Evolutionary conservation across 2,329 filamentous ascomycete species (phyloP).

Genomic region (Fusarium proliferatum): DNA sequence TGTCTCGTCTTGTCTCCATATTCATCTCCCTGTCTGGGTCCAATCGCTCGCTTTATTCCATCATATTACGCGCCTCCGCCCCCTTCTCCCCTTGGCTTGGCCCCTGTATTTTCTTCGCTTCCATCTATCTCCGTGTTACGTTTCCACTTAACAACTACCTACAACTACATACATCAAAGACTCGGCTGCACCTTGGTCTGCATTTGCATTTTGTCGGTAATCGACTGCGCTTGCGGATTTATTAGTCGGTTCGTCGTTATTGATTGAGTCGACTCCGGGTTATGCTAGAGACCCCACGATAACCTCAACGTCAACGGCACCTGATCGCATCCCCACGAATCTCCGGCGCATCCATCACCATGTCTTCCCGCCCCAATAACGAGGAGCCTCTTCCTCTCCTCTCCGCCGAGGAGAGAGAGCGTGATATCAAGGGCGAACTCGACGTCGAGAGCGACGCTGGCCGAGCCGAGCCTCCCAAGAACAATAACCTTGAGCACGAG

Average conservation of each 20-base stretch:
- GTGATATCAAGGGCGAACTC: conserved; percentile 45
- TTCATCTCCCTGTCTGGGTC: conserved; percentile 26
- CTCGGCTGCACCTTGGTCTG: conserved; percentile 20
- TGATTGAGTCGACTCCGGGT: conserved; percentile 3
- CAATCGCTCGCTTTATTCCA: conserved; percentile 37
- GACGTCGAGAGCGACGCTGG: conserved; percentile 50
- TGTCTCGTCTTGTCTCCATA: conserved; percentile 24
- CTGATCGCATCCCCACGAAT: conserved; percentile 17
- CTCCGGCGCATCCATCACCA: conserved; percentile 37
- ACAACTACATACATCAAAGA: conserved; percentile 24
- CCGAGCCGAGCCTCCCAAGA: conserved; percentile 43
- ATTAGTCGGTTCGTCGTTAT: conserved; percentile 13
- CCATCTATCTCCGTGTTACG: conserved; percentile 33
- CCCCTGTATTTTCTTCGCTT: conserved; percentile 42
- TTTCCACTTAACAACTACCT: conserved; percentile 39
- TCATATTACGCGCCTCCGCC: conserved; percentile 29
- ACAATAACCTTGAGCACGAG: conserved; percentile 56
- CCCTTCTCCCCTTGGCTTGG: conserved; percentile 25
- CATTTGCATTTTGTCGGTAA: conserved; percentile 23
- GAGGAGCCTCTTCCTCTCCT: conserved; percentile 49
- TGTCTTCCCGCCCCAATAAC: conserved; percentile 49
- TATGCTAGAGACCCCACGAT: conserved; percentile 23
- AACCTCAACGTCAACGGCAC: conserved; percentile 9
- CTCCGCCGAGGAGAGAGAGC: conserved; percentile 47
- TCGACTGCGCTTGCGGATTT: conserved; percentile 23